These are phyloP conservation scores for Adansonia madagascariensis DNA, from an alignment of 441 rosid species.

Conservation along the genomic window DNA sequence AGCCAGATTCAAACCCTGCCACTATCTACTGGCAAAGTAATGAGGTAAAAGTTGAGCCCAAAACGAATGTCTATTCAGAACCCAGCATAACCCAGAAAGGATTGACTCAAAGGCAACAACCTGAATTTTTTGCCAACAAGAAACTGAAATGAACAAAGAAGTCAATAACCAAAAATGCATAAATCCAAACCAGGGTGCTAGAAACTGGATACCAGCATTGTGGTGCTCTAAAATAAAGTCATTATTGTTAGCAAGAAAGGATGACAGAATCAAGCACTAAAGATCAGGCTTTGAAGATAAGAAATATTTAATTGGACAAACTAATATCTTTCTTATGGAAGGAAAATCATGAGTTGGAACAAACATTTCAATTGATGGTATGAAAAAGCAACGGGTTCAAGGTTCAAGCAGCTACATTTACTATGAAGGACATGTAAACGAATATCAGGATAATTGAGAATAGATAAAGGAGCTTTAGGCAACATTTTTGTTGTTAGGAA, in stretches of 20 bases:
- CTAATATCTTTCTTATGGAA: not conserved
- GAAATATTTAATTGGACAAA: not conserved
- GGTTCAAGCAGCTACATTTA: not conserved
- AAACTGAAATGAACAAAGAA: not conserved
- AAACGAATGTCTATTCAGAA: not conserved
- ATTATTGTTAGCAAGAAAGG: not conserved
- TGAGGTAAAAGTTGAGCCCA: not conserved
- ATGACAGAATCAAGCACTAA: not conserved
- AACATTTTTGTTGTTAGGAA: not conserved
- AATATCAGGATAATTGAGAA: not conserved
- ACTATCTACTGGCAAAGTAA: not conserved
- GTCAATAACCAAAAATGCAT: not conserved
- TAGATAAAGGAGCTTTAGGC: not conserved
- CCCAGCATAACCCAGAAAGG: not conserved
- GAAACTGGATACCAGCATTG: not conserved
- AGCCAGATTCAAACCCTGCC: not conserved
- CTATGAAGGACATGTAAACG: not conserved
- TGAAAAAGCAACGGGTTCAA: not conserved
- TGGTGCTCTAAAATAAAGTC: not conserved
- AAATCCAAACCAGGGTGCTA: not conserved
- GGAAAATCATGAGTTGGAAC: not conserved
- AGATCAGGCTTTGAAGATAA: not conserved
- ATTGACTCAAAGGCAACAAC: not conserved
- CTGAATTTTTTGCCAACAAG: slow-evolving; percentile 3
- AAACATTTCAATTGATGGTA: not conserved